Evolutionary conservation across 805 yeast genomes (phyloP), one percentile per base, ranked within the genome.

Genomic region (Nakazawaea ishiwadae): DNA sequence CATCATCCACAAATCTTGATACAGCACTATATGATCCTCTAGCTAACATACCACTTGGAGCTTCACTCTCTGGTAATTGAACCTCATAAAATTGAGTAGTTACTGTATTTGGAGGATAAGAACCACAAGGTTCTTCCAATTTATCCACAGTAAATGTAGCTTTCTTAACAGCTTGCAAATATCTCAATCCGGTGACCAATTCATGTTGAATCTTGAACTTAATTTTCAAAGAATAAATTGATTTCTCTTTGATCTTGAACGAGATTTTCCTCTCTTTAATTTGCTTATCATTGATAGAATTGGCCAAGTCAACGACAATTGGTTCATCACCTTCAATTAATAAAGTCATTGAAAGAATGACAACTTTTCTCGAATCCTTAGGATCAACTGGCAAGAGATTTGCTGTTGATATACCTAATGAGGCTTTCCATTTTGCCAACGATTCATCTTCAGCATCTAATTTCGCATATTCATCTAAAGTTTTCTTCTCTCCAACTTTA

Each of bases 391-490:
- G 90, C 48, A 79, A 67, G 3, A 78, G 61, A 12, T 62, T 55
- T n/a, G 59, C 62, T 8, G 78, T 71, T 38, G 79, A 63, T 44
- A 89, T 66, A 0, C 97, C 97, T 24, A 89, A 66, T 1, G 95
- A 84, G 44, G 80, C 85, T 61, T 90, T 90, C 97, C 97, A 89
- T 61, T 85, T 86, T 47, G 83, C 85, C 48, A 89, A 69, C 14
- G 95, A 83, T 62, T 87, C 96, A 59, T 89, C 97, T 52, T 88
- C 84, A 10, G 91, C 91, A 57, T 89, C 97, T 50, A 89, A 64
- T 43, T 81, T 73, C 42, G 81, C 77, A 62, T 89, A 89, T 58
- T 89, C 96, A 32, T 77, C 88, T 31, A 89, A 73, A 14, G 95
- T 83, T 56, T 88, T 88, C 66, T 89, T 70, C 58, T 78, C 75